phyloP scores from a whole-genome alignment of 208 protist genomes.

The Trypanosoma scelopori region DNA sequence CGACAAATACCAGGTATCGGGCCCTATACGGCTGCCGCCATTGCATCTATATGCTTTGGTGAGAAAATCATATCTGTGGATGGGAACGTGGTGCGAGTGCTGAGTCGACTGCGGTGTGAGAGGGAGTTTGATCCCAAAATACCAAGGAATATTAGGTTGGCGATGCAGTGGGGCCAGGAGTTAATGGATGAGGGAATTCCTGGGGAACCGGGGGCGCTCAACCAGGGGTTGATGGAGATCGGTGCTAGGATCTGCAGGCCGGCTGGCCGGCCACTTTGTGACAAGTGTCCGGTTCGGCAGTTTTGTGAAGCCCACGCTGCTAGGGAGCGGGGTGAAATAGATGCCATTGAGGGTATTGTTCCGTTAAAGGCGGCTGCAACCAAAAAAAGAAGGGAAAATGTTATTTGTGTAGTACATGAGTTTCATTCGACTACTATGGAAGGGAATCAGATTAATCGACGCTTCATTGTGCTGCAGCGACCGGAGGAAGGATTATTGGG shows the following conservation, averaged over 20 bases:
- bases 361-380: constrained; percentile 46
- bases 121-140: constrained; percentile 77
- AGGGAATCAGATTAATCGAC: constrained; percentile 16
- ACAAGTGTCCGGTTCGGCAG: constrained; percentile 56
- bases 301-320: constrained; percentile 54
- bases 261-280: constrained; percentile 60
- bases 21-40: constrained; percentile 92
- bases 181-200: constrained; percentile 42
- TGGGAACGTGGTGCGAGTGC: constrained; percentile 93
- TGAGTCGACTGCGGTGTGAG: constrained; percentile 77
- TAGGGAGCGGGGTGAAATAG: constrained; percentile 41
- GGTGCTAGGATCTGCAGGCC: constrained; percentile 87
- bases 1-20: constrained; percentile 89
- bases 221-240: constrained; percentile 95
- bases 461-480: constrained; percentile 67
- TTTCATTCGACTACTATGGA: background rate
- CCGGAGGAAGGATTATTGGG: constrained; percentile 62
- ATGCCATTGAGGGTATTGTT: constrained; percentile 75
- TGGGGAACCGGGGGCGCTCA: constrained; percentile 61
- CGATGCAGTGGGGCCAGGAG: constrained; percentile 52
- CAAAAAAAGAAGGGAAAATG: constrained; percentile 51
- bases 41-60: constrained; percentile 89
- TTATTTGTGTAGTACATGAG: constrained; percentile 82
- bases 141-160: constrained; percentile 54
- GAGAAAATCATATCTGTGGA: constrained; percentile 81